Conservation (phyloP, 108 stramenopile species). For the Skeletonema marinoi region DNA sequence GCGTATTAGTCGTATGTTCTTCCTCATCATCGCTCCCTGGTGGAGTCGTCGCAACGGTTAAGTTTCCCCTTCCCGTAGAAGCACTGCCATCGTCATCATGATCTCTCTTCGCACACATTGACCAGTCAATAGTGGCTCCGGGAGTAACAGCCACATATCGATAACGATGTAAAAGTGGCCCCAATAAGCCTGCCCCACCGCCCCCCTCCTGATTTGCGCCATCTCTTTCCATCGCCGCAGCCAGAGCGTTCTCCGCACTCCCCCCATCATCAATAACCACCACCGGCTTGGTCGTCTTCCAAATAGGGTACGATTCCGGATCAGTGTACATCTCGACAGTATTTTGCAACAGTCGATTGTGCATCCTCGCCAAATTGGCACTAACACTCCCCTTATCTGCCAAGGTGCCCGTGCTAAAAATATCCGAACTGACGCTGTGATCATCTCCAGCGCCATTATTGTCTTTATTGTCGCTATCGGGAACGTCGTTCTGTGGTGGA, state of each 20-base stretch:
- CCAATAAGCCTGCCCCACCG: background rate
- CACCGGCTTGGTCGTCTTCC: constrained; percentile 81
- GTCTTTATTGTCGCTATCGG: constrained; percentile 4
- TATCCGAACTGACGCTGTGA: background rate
- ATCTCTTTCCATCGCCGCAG: constrained; percentile 14
- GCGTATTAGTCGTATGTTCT: constrained; percentile 13
- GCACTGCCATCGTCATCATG: constrained; percentile 26
- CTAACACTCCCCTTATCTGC: constrained; percentile 11
- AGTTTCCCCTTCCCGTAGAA: constrained; percentile 21
- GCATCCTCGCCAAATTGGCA: constrained; percentile 15
- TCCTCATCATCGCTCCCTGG: constrained; percentile 42
- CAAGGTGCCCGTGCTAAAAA: background rate
- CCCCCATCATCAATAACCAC: constrained; percentile 62
- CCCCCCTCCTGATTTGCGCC: constrained; percentile 6
- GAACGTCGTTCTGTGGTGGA: constrained; percentile 38
- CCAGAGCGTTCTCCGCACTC: constrained; percentile 10
- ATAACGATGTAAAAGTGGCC: constrained; percentile 73
- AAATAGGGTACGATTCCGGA: constrained; percentile 87
- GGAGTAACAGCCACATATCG: constrained; percentile 89
- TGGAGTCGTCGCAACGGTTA: constrained; percentile 42
- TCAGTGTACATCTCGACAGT: constrained; percentile 86
- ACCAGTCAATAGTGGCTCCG: constrained; percentile 58
- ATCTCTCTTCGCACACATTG: constrained; percentile 19
- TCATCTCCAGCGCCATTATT: constrained; percentile 13
- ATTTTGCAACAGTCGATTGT: constrained; percentile 42